Evolutionary conservation across 2,329 filamentous ascomycete species (phyloP).

Genomic region (Kalaharituber pfeilii): DNA sequence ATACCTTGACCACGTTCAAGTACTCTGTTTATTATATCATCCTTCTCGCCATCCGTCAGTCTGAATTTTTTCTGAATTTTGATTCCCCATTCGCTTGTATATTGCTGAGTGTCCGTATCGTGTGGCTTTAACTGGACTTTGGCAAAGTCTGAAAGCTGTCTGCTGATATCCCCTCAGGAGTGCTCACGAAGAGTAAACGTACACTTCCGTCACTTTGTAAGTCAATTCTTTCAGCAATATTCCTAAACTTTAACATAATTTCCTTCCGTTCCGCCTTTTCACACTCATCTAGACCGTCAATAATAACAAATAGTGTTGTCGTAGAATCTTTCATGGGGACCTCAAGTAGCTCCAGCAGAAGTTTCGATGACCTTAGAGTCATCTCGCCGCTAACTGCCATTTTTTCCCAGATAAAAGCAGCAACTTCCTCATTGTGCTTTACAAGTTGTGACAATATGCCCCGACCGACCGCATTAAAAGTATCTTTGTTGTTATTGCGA

Average conservation of each 20-base stretch:
- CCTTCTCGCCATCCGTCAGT: slow-evolving; percentile 7
- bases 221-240: slow-evolving; percentile 3
- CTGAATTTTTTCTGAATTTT: slow-evolving; percentile 22
- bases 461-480: slow-evolving; percentile 24
- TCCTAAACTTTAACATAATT: slow-evolving; percentile 24
- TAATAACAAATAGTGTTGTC: slow-evolving; percentile 26
- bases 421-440: slow-evolving; percentile 20
- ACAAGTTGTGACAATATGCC: slow-evolving; percentile 26
- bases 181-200: slow-evolving; percentile 27
- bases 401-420: slow-evolving; percentile 25
- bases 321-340: slow-evolving; percentile 23
- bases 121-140: slow-evolving; percentile 20
- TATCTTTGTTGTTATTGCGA: slow-evolving; percentile 22
- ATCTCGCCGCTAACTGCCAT: slow-evolving; percentile 20
- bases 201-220: slow-evolving; percentile 11
- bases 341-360: slow-evolving; percentile 24
- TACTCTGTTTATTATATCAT: slow-evolving; percentile 18
- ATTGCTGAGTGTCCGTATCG: slow-evolving; percentile 25
- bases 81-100: slow-evolving; percentile 15
- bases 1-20: slow-evolving; percentile 19
- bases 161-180: slow-evolving; percentile 23
- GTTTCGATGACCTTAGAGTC: slow-evolving; percentile 20
- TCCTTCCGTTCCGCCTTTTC: slow-evolving; percentile 22
- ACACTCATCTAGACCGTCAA: slow-evolving; percentile 34
- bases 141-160: slow-evolving; percentile 18